Conservation (phyloP, 164 flowering plant genomes). For the Warburgia ugandensis region DNA sequence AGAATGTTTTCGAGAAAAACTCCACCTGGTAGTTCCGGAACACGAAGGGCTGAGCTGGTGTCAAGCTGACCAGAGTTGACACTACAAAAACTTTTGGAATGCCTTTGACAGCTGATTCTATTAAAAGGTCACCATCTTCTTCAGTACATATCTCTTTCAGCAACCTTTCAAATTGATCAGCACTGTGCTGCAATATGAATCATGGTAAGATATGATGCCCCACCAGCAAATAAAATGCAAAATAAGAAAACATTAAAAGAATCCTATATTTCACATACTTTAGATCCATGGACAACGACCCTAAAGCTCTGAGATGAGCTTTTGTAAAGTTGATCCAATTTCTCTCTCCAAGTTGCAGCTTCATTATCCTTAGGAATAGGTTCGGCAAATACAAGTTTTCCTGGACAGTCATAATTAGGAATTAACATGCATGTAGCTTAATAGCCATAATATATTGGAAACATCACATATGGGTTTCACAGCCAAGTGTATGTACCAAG, state of each 20-base stretch:
- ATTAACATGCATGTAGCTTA: slow-evolving; percentile 2
- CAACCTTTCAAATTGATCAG: slow-evolving; percentile 94
- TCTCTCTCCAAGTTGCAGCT: slow-evolving; percentile 99
- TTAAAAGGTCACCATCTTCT: slow-evolving; percentile 96
- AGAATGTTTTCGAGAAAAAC: neutral
- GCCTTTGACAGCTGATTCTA: slow-evolving; percentile 84
- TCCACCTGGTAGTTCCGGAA: slow-evolving; percentile 97
- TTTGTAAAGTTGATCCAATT: slow-evolving; percentile 92
- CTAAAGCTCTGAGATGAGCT: slow-evolving; percentile 97
- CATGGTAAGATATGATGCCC: slow-evolving; percentile 6
- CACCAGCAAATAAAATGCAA: too few species aligned
- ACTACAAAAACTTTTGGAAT: slow-evolving; percentile 91
- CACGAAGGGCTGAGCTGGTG: slow-evolving; percentile 94
- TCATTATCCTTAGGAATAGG: slow-evolving; percentile 95
- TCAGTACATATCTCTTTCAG: slow-evolving; percentile 97
- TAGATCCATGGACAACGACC: slow-evolving; percentile 98
- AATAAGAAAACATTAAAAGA: too few species aligned
- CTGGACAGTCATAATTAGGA: slow-evolving; percentile 25
- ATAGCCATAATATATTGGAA: too few species aligned
- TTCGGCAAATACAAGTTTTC: slow-evolving; percentile 95
- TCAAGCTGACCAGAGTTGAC: slow-evolving; percentile 77
- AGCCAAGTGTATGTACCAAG: too few species aligned
- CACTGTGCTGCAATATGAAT: slow-evolving; percentile 84
- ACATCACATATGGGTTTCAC: too few species aligned
- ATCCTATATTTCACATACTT: slow-evolving; percentile 45